phyloP scores from a whole-genome alignment of 2,329 filamentous ascomycete genomes.

The Westerdykella sp. region DNA sequence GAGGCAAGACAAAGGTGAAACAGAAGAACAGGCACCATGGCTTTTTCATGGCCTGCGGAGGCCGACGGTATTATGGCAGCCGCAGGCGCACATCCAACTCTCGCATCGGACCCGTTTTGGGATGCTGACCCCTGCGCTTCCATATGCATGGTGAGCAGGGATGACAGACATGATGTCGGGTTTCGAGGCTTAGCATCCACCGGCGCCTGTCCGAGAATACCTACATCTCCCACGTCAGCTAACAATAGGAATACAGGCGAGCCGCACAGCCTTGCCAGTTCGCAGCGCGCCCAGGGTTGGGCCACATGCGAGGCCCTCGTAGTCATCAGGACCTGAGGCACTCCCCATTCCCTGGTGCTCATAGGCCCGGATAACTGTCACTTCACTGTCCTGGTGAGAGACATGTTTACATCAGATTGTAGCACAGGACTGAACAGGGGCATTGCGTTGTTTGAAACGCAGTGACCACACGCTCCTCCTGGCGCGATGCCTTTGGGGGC shows the following conservation, averaged over 20 bases:
- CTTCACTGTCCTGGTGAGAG: too few species aligned
- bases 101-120: constrained; percentile 18
- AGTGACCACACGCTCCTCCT: neutral
- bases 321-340: too few species aligned
- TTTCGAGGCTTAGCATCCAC: constrained; percentile 27
- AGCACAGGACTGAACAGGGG: neutral
- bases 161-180: constrained; percentile 3
- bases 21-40: constrained; percentile 20
- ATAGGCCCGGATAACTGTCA: too few species aligned
- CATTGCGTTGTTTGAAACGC: constrained; percentile 6
- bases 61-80: constrained; percentile 15
- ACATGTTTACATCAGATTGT: too few species aligned
- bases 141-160: constrained; percentile 8
- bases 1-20: constrained; percentile 21
- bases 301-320: constrained; percentile 55
- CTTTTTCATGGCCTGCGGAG: constrained; percentile 20
- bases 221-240: constrained; percentile 16
- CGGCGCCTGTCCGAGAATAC: constrained; percentile 23
- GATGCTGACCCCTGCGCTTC: constrained; percentile 12
- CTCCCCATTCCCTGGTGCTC: too few species aligned
- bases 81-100: constrained; percentile 4
- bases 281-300: constrained; percentile 61
- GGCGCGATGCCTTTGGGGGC: too few species aligned
- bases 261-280: constrained; percentile 1
- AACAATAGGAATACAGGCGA: constrained; percentile 22